phyloP scores from a whole-genome alignment of 352 stramenopile species.

The Phytopythium cucurbitacearum region DNA sequence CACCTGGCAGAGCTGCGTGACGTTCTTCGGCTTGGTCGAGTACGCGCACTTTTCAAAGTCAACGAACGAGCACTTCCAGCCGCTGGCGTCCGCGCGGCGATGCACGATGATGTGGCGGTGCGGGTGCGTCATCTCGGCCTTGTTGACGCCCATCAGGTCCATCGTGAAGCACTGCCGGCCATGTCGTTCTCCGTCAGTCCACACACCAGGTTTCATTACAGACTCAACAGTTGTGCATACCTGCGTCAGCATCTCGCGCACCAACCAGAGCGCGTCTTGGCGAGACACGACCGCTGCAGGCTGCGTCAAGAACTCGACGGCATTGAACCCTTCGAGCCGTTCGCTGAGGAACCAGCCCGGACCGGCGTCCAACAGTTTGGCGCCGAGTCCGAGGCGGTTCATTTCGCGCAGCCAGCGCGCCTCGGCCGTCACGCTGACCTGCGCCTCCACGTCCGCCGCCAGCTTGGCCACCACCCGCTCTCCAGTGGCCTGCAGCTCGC shows the following conservation, averaged over 20 bases:
- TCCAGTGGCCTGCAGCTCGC: slow-evolving; percentile 14
- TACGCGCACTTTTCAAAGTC: slow-evolving; percentile 76
- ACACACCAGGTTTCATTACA: neutral
- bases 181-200: neutral
- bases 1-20: slow-evolving; percentile 76
- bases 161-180: slow-evolving; percentile 54
- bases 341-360: slow-evolving; percentile 61
- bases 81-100: slow-evolving; percentile 5
- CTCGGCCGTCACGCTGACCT: slow-evolving; percentile 41
- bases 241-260: slow-evolving; percentile 67
- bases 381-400: slow-evolving; percentile 61
- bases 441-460: slow-evolving; percentile 17
- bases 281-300: slow-evolving; percentile 16
- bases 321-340: slow-evolving; percentile 45
- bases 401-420: slow-evolving; percentile 50
- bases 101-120: slow-evolving; percentile 67
- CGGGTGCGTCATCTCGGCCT: slow-evolving; percentile 81
- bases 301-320: slow-evolving; percentile 52
- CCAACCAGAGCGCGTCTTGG: slow-evolving; percentile 38
- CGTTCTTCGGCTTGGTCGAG: slow-evolving; percentile 70
- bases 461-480: slow-evolving; percentile 51
- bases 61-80: slow-evolving; percentile 59
- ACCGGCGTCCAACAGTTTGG: slow-evolving; percentile 32
- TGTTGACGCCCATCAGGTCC: slow-evolving; percentile 72
- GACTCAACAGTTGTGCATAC: slow-evolving; percentile 11